Evolutionary conservation across 1,284 basidiomycete genomes (phyloP), one percentile per base, ranked within the genome.

Genomic region (Trichosporon sp.): DNA sequence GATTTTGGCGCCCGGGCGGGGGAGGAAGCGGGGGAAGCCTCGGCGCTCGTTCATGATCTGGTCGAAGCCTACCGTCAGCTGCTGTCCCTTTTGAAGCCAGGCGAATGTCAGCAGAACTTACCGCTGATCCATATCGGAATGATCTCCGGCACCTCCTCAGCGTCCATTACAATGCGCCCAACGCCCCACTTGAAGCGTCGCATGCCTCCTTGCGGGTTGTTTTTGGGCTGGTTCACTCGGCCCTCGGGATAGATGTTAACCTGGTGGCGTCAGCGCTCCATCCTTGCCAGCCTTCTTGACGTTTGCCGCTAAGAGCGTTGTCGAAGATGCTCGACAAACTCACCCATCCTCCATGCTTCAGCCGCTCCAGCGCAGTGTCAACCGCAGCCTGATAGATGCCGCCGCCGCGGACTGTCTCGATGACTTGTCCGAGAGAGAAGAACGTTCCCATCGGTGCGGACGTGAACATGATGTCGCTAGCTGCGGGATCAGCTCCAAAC

Each of bases 101-200:
- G 8, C 21, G 56, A 27, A 21, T 14, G 21, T 32, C 56, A 14
- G 7, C 33, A 23, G 23, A n/a, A 71, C 82, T 23, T 60, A 87
- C 88, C 92, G 4, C 89, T 88, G 21, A 98, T 84, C 91, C 92
- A 97, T 83, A 97, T 92, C 1, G 95, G 95, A 63, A 98, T 88
- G 62, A 97, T 87, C n/a, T 87, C 79, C 0, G 95, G 95, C 58
- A 86, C 85, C 37, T 82, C 77, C 21, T 83, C 78, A 0, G 88
- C 83, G 73, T 94, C 91, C 87, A 93, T 91, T 56, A 95, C 76
- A 56, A 95, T 89, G 14, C 91, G 85, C 34, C 89, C 90, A 40
- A 97, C 84, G 63, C 95, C 96, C 96, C 95, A 99, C 82, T 96
- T 96, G 81, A 99, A 98, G 54, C 91, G 83, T 6, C 88, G 83